Evolutionary conservation across 75 land plant genomes (phyloP).

Genomic region (Picea glauca): DNA sequence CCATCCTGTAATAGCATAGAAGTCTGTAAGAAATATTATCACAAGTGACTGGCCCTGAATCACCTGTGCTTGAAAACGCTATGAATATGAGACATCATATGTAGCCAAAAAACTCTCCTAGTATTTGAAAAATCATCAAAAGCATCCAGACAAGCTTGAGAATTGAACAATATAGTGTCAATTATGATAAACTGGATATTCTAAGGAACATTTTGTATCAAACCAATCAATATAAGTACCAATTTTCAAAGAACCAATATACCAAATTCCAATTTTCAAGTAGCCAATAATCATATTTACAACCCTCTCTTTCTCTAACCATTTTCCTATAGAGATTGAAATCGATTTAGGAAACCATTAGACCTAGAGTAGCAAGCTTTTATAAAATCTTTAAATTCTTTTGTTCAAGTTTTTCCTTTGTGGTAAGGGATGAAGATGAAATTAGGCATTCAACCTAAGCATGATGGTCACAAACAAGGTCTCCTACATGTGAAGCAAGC

Average conservation of each 20-base stretch:
- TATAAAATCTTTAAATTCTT: neutral
- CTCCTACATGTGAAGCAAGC: neutral
- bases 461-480: neutral
- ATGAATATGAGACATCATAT: neutral
- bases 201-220: no score
- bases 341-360: neutral
- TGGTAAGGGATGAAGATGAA: neutral
- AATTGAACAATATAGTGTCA: neutral
- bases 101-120: neutral
- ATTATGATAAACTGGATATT: no score
- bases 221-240: no score
- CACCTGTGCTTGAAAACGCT: neutral
- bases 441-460: neutral
- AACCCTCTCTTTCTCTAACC: neutral
- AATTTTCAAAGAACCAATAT: no score
- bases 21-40: conserved; percentile 5
- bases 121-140: neutral
- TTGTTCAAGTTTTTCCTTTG: neutral
- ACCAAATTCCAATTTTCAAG: neutral
- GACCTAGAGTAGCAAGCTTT: neutral
- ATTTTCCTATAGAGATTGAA: neutral
- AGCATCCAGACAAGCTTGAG: neutral
- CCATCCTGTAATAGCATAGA: conserved; percentile 66
- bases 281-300: neutral
- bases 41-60: neutral